Evolutionary conservation across 2,329 filamentous ascomycete genomes (phyloP), one percentile per base, ranked within the genome.

Genomic region (Coniochaeta sp.): DNA sequence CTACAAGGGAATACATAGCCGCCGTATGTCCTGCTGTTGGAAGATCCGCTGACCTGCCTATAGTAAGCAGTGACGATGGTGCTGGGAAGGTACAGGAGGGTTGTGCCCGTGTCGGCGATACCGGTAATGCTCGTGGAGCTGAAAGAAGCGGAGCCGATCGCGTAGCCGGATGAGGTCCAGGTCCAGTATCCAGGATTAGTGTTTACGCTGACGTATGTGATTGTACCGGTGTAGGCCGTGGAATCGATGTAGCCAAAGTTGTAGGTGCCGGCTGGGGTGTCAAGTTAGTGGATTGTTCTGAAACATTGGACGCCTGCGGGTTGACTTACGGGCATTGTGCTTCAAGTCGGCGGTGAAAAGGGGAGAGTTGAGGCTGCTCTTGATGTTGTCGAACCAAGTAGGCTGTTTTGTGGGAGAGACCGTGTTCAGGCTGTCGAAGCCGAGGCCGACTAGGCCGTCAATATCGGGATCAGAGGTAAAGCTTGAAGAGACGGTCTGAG

Each of bases 141-240:
- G 56, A 76, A 75, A 57, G 67, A 62, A 14, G 72, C 70, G 22
- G 65, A 66, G 62, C 73, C 75, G 60, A 77, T 72, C 54, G 63
- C 59, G 55, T 73, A 75, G 58, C 70, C 73, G 1, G 73, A 70
- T 1, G 70, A 66, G 9, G 65, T 72, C 75, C 89, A 88, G 44
- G 77, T 74, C 88, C 88, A 90, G 76, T 83, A 89, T 12, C 88
- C 88, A 6, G 83, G 70, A 59, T 75, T 76, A 64, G 66, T 76
- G 71, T 84, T 76, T 59, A 87, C 81, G 30, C 78, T 65, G 55
- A 79, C 73, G 72, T 87, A 89, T 64, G 78, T 77, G 67, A 89
- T 81, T 50, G 74, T 65, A 55, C 84, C 85, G 4, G 77, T 84
- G 76, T 85, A 86, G 66, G 85, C 67, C 68, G 74, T 71, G 47